phyloP scores from a whole-genome alignment of 108 stramenopile species.

The Cylindrotheca closterium region DNA sequence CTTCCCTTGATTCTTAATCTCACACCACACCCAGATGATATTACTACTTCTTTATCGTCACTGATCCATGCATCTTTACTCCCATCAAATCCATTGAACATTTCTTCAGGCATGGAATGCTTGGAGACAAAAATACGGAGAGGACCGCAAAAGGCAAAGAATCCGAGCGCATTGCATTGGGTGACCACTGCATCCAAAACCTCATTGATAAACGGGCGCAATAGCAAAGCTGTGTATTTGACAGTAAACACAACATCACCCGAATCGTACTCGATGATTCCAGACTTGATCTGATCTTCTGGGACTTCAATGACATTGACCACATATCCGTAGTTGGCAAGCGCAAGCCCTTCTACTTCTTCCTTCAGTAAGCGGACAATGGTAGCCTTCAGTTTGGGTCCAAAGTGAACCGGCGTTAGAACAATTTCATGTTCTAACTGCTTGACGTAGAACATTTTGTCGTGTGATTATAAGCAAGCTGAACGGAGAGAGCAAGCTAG shows the following conservation, averaged over 20 bases:
- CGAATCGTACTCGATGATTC: conserved; percentile 93
- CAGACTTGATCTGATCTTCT: conserved; percentile 89
- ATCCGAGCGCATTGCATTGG: conserved; percentile 87
- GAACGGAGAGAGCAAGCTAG: too few species aligned
- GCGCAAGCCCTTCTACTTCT: conserved; percentile 88
- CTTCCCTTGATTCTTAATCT: conserved; percentile 90
- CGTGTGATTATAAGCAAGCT: too few species aligned
- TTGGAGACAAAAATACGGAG: conserved; percentile 92
- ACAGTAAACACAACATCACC: conserved; percentile 88
- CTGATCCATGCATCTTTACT: conserved; percentile 92
- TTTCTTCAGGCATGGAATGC: conserved; percentile 93
- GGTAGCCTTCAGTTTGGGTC: conserved; percentile 80
- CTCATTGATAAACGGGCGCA: conserved; percentile 90
- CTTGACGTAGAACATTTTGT: conserved; percentile 88
- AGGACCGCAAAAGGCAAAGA: conserved; percentile 91
- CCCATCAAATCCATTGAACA: conserved; percentile 90
- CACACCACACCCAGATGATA: conserved; percentile 86
- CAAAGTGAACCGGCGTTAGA: conserved; percentile 81
- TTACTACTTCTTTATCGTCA: conserved; percentile 93
- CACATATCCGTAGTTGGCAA: conserved; percentile 93
- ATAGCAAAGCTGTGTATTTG: conserved; percentile 85
- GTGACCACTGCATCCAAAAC: conserved; percentile 91
- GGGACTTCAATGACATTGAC: conserved; percentile 91
- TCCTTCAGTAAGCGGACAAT: conserved; percentile 86
- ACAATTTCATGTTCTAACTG: conserved; percentile 85